A percentile compares a stretch with the other conserved stretches of the same genome.
Conservation (phyloP, 768 basidiomycete genomes). For the Macrolepiota dolichaula region DNA sequence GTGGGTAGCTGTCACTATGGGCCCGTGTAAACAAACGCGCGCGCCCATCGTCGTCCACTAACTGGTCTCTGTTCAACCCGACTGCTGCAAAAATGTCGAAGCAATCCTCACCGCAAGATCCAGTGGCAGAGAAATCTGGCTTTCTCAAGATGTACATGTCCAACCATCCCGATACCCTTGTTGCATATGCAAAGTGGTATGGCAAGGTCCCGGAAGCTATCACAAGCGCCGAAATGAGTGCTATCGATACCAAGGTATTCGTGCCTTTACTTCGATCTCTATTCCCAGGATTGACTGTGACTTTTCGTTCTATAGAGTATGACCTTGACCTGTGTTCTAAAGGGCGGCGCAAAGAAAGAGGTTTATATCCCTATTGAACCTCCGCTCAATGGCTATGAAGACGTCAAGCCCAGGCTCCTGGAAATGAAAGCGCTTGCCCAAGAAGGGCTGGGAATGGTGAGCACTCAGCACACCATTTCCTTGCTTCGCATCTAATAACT, state of each 20-base stretch:
- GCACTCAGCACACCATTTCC: conserved; percentile 19
- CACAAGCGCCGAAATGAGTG: conserved; percentile 63
- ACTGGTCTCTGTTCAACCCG: background rate
- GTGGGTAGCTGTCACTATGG: too few species aligned
- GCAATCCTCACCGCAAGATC: conserved; percentile 39
- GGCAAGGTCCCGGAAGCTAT: conserved; percentile 59
- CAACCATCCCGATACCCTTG: conserved; percentile 78
- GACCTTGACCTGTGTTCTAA: conserved; percentile 61
- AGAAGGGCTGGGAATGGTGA: conserved; percentile 76
- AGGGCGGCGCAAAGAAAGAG: conserved; percentile 41
- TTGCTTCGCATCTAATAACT: background rate
- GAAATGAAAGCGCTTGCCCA: conserved; percentile 81
- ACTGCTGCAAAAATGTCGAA: background rate
- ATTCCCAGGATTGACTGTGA: background rate
- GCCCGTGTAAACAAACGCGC: too few species aligned
- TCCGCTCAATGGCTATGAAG: conserved; percentile 70
- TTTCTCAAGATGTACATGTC: conserved; percentile 87
- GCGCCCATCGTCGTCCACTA: too few species aligned
- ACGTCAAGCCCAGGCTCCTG: conserved; percentile 76
- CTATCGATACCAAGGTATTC: conserved; percentile 63
- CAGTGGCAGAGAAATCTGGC: conserved; percentile 69
- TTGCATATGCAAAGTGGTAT: conserved; percentile 78
- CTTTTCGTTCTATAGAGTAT: conserved; percentile 48
- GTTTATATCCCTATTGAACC: conserved; percentile 65
- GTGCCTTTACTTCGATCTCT: conserved; percentile 12